A percentile compares a stretch with the other conserved stretches of the same genome.
These are phyloP conservation scores for Corinectria fuckeliana DNA, from an alignment of 2,329 filamentous ascomycete genomes.

Conservation along the genomic window DNA sequence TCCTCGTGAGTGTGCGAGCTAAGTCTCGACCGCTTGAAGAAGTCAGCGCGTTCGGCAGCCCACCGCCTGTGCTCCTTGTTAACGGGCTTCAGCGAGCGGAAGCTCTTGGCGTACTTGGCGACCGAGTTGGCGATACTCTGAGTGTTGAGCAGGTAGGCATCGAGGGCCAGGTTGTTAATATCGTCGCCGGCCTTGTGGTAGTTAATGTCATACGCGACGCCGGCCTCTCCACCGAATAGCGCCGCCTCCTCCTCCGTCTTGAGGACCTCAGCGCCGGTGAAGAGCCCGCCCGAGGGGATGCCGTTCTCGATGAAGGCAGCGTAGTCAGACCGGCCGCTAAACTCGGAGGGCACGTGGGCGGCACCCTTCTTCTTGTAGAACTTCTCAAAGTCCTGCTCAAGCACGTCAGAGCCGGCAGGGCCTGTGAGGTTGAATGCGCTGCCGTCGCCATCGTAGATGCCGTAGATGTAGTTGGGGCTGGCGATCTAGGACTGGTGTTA, in stretches of 20 bases:
- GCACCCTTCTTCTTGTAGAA: constrained; percentile 57
- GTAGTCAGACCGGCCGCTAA: constrained; percentile 72
- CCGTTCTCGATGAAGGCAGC: constrained; percentile 70
- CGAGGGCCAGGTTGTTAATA: constrained; percentile 46
- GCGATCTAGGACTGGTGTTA: too few relatives aligned
- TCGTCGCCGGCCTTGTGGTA: constrained; percentile 55
- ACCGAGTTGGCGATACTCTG: constrained; percentile 51
- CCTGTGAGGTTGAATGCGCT: constrained; percentile 63
- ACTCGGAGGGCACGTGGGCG: constrained; percentile 65
- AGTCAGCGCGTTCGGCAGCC: constrained; percentile 37
- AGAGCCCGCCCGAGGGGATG: constrained; percentile 72
- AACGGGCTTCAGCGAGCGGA: constrained; percentile 42
- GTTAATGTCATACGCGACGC: constrained; percentile 53
- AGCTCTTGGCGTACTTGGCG: constrained; percentile 50
- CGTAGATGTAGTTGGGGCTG: constrained; percentile 57
- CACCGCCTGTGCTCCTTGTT: constrained; percentile 39
- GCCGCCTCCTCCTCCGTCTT: constrained; percentile 66
- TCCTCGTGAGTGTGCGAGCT: constrained; percentile 35
- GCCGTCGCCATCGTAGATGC: constrained; percentile 66
- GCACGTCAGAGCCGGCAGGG: constrained; percentile 64
- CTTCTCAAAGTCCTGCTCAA: constrained; percentile 63
- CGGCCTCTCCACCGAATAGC: constrained; percentile 68
- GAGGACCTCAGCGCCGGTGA: constrained; percentile 70
- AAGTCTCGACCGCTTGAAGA: constrained; percentile 36
- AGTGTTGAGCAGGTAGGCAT: constrained; percentile 54